Evolutionary conservation across 768 basidiomycete genomes (phyloP).

Genomic region (Leucocoprinus leucothites): DNA sequence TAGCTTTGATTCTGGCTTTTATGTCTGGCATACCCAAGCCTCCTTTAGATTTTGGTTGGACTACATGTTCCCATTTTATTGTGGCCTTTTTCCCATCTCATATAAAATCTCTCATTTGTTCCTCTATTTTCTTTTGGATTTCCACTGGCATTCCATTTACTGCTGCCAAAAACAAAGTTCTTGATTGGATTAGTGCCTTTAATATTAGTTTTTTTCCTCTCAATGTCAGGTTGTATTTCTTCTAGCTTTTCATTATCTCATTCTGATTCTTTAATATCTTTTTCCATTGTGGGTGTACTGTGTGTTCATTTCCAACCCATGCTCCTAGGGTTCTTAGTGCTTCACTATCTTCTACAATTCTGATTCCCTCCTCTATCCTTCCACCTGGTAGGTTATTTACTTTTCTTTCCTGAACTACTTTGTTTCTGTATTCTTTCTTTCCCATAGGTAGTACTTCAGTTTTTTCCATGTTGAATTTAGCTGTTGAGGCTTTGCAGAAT

Average conservation of each 20-base stretch:
- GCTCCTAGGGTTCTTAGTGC: conserved; percentile 30
- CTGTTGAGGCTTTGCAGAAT: conserved; percentile 19
- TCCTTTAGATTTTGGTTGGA: conserved; percentile 11
- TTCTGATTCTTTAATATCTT: conserved; percentile 24
- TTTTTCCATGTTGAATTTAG: conserved; percentile 18
- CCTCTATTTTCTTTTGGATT: conserved; percentile 16
- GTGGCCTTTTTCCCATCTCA: conserved; percentile 16
- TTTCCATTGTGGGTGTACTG: conserved; percentile 20
- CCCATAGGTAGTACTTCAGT: conserved; percentile 31
- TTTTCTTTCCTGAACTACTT: conserved; percentile 10
- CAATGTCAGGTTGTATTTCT: conserved; percentile 19
- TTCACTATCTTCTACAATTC: conserved; percentile 29
- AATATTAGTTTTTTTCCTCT: conserved; percentile 17
- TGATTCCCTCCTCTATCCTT: conserved; percentile 14
- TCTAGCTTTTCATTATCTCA: conserved; percentile 20
- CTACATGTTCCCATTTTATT: conserved; percentile 14
- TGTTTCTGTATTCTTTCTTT: conserved; percentile 20
- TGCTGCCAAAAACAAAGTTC: conserved; percentile 18
- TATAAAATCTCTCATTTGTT: conserved; percentile 19
- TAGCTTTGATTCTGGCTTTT: conserved; percentile 19
- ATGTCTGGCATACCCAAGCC: conserved; percentile 21
- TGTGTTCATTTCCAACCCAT: conserved; percentile 26
- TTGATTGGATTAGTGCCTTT: conserved; percentile 14
- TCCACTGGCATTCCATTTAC: conserved; percentile 23
- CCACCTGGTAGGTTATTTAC: conserved; percentile 12